Evolutionary conservation across 2,329 filamentous ascomycete species (phyloP), one percentile per base, ranked within the genome.

Genomic region (Talaromyces sp.): DNA sequence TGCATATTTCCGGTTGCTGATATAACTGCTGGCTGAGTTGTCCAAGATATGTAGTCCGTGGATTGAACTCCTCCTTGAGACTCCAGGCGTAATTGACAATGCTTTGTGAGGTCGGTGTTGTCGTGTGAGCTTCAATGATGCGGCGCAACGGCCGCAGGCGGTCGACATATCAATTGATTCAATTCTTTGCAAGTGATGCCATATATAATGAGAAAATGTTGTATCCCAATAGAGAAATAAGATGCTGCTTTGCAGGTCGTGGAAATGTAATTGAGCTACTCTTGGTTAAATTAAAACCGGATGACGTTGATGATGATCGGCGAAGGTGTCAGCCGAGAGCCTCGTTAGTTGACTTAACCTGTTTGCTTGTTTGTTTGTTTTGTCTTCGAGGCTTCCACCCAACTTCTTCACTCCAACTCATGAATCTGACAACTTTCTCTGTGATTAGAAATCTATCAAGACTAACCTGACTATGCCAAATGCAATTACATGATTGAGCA

Each of bases 71-170:
- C 35, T 39, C 33, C 6, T 63, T 24, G 33, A 24, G 48, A 37
- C 3, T 16, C 3, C 2, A 16, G n/a, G 19, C 16, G 41, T 22
- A 47, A 19, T 35, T 22, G 33, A 19, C 37, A 24, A 37, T 43
- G 37, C 27, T 37, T 48, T 11, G 22, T 48, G 13, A 16, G 33
- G 35, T 24, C n/a, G 60, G 37, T 31, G 47, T n/a, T 41, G 47
- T 31, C 56, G 56, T 45, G 60, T 39, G 47, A 62, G 39, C n/a
- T 47, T 37, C 50, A 47, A 65, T 61, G 61, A 11, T 48, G 67
- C 61, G 24, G 58, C 66, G 37, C 62, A 63, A 14, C 62, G 63
- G 62, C 66, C 43, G 50, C 61, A 56, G 37, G 66, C 65, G 35
- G 63, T 54, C 16, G 62, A 31, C 67, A 70, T 68, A 43, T 47